Percentiles rank a stretch among this genome's conserved stretches.
phyloP scores from a whole-genome alignment of 2,329 filamentous ascomycete species.

The Botrytis squamosa region DNA sequence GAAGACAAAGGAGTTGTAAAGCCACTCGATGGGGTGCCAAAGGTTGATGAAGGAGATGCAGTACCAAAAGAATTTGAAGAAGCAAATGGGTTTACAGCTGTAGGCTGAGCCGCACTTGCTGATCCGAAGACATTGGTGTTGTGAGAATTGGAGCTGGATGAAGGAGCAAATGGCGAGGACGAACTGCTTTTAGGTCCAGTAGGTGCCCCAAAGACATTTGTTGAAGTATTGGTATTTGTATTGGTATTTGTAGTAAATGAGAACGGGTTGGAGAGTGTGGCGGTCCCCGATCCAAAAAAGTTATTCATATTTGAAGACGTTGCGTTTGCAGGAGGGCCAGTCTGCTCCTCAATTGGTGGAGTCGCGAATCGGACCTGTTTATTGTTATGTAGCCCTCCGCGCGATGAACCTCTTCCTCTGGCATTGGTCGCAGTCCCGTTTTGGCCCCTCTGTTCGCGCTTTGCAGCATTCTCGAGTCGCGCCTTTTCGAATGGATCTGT shows the following conservation, averaged over 20 bases:
- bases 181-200: slow-evolving; percentile 7
- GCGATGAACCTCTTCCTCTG: slow-evolving; percentile 30
- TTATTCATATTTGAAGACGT: slow-evolving; percentile 17
- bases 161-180: slow-evolving; percentile 15
- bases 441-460: slow-evolving; percentile 34
- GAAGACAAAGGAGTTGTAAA: slow-evolving; percentile 14
- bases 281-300: not conserved
- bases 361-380: slow-evolving; percentile 36
- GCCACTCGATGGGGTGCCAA: slow-evolving; percentile 12
- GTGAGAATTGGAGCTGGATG: not conserved
- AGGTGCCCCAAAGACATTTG: slow-evolving; percentile 14
- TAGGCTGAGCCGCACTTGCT: slow-evolving; percentile 3
- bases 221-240: not conserved
- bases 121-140: slow-evolving; percentile 22
- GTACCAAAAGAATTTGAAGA: not conserved
- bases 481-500: slow-evolving; percentile 36
- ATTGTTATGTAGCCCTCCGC: slow-evolving; percentile 26
- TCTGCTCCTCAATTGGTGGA: slow-evolving; percentile 12
- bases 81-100: slow-evolving; percentile 23
- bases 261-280: slow-evolving; percentile 27
- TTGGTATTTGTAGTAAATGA: slow-evolving; percentile 13
- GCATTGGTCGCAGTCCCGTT: slow-evolving; percentile 28
- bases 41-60: not conserved
- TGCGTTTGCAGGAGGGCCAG: not conserved
- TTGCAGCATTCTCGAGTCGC: slow-evolving; percentile 39